Base-by-base conservation (phyloP, 2,329 filamentous ascomycete genomes). In the Bipolaris cookei region DNA sequence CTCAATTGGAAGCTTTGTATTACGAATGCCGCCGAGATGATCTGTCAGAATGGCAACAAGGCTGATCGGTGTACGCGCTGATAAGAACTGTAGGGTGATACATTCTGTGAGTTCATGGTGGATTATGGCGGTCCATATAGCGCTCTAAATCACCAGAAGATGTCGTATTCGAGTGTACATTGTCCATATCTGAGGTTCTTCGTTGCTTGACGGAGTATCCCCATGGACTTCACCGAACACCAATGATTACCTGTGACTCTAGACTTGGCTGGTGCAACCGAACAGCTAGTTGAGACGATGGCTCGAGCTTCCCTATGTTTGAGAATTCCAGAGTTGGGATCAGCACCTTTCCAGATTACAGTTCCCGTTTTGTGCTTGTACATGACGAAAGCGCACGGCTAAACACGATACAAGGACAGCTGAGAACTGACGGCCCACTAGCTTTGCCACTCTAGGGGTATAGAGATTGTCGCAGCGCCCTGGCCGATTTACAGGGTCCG, bases 401-500 rank as follows among this genome's bases (percentile, higher is more conserved):
- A 41, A 18, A 18, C 42, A 11, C 8, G 30, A 47, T n/a, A 42
- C 10, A 34, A 25, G 21, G 28, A 43, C 14, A 37, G 48, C 38
- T 51, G 48, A 25, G 10, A 3, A 49, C 4, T 4, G 30, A 30
- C 35, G 28, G 10, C 11, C 18, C 3, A 25, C 20, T 20, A 35
- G 5, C 28, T 43, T 35, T 44, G 8, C 25, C 25, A 30, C 14
- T 35, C 30, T 30, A 25, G 20, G 14, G 11, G 16, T 18, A 42
- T 51, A 20, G 18, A 11, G 6, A 34, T 23, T 28, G 20, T 13
- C 39, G 25, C 13, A 37, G 18, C 14, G 18, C 20, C 39, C 20
- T 13, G 16, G 30, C 18, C 8, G 23, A 30, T 23, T 51, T n/a
- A 45, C 39, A 54, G 51, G 44, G 45, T 35, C 45, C 14, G 41